Conservation (phyloP, 1,284 basidiomycete species). For the Ceratobasidium sp. region DNA sequence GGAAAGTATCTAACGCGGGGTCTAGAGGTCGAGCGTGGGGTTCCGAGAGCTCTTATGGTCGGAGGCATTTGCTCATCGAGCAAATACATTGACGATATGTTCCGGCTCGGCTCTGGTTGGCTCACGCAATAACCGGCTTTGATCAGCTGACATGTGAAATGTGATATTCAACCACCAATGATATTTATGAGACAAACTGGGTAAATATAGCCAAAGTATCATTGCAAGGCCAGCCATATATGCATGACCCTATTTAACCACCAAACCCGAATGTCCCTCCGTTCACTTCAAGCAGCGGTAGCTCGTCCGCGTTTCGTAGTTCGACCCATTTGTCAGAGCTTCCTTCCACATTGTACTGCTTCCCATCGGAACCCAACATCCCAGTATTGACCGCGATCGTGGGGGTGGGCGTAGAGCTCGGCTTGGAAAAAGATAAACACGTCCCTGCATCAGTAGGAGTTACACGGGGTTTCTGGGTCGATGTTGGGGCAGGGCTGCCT, state of each 20-base stretch:
- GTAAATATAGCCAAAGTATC: too few species aligned
- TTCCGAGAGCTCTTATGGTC: slow-evolving; percentile 1
- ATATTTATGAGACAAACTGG: not conserved
- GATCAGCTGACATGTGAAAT: slow-evolving; percentile 28
- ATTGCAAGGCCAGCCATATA: too few species aligned
- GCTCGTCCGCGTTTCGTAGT: slow-evolving; percentile 9
- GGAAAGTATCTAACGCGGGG: not conserved
- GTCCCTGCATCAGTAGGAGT: slow-evolving; percentile 27
- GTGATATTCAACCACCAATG: not conserved
- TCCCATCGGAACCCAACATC: not conserved
- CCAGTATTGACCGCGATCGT: slow-evolving; percentile 12
- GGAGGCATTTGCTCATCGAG: not conserved
- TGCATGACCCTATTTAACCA: not conserved
- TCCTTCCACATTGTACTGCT: slow-evolving; percentile 13
- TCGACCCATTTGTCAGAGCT: not conserved
- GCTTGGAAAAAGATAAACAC: slow-evolving; percentile 9
- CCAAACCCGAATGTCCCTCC: slow-evolving; percentile 11
- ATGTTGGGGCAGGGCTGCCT: slow-evolving; percentile 9
- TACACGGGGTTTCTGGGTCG: slow-evolving; percentile 20
- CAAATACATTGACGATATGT: slow-evolving; percentile 2
- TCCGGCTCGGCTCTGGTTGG: slow-evolving; percentile 23
- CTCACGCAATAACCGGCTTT: slow-evolving; percentile 24
- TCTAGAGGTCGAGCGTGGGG: not conserved
- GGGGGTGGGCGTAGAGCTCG: slow-evolving; percentile 20
- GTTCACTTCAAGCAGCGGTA: slow-evolving; percentile 16